Conservation (phyloP, 2,329 filamentous ascomycete genomes). For the Ophiostoma novo-ulmi region DNA sequence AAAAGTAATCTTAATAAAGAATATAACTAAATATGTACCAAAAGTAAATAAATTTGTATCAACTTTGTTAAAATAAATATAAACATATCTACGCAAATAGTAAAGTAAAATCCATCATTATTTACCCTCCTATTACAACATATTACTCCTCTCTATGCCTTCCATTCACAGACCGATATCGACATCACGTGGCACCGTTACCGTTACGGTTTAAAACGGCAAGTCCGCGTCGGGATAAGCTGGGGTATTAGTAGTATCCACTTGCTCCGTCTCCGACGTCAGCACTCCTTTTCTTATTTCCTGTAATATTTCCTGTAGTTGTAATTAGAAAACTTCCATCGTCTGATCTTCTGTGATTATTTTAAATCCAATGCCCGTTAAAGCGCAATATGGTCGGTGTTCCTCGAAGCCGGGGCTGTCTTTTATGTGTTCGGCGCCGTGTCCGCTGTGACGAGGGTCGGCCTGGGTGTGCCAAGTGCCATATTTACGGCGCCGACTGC, state of each 20-base stretch:
- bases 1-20: no score
- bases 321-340: not conserved
- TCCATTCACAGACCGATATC: not conserved
- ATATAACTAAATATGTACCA: no score
- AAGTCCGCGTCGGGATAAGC: not conserved
- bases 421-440: constrained; percentile 39
- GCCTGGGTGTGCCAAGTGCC: constrained; percentile 39
- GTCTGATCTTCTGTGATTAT: not conserved
- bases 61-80: no score
- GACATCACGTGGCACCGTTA: not conserved
- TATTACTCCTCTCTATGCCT: no score
- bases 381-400: constrained; percentile 33
- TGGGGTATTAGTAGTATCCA: not conserved
- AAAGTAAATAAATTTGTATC: no score
- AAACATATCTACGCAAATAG: no score
- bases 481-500: constrained; percentile 36
- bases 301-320: not conserved
- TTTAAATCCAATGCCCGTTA: not conserved
- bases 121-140: not conserved
- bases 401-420: constrained; percentile 38
- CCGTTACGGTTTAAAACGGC: not conserved
- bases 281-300: not conserved
- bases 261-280: constrained; percentile 1
- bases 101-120: not conserved
- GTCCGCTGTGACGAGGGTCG: constrained; percentile 44